phyloP scores from a whole-genome alignment of 768 basidiomycete genomes.

The Leccinum boreale region DNA sequence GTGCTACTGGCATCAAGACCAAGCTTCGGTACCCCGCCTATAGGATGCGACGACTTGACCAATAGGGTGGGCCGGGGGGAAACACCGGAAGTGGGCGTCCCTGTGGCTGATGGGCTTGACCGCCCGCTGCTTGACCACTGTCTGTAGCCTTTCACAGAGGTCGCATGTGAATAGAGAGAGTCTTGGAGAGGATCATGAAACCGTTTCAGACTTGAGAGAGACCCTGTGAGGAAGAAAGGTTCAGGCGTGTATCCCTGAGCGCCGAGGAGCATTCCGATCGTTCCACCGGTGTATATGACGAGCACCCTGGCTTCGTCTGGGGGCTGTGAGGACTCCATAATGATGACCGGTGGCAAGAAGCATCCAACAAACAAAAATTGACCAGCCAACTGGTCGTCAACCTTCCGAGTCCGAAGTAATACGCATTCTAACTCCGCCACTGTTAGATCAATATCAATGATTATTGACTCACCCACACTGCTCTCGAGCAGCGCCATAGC shows the following conservation, averaged over 20 bases:
- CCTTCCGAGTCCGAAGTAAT: not conserved
- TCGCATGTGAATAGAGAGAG: conserved; percentile 79
- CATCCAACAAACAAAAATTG: not conserved
- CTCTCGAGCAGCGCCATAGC: too few relatives aligned
- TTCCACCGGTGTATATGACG: conserved; percentile 86
- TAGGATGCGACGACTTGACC: conserved; percentile 70
- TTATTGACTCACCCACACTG: too few relatives aligned
- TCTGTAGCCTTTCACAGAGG: conserved; percentile 75
- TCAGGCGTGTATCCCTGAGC: conserved; percentile 80
- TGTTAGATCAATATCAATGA: not conserved
- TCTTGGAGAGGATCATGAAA: conserved; percentile 91
- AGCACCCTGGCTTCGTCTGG: conserved; percentile 78
- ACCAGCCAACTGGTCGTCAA: not conserved
- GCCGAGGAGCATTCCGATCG: conserved; percentile 84
- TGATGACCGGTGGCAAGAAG: not conserved
- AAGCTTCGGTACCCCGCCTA: conserved; percentile 45
- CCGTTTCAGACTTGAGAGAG: conserved; percentile 74
- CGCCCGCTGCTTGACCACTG: conserved; percentile 70
- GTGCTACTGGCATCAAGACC: conserved; percentile 25
- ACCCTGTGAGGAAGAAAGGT: conserved; percentile 84
- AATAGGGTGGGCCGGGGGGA: conserved; percentile 39
- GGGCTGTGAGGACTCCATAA: conserved; percentile 49
- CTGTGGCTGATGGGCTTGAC: conserved; percentile 41
- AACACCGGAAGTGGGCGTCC: conserved; percentile 5
- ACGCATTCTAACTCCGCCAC: not conserved